These are phyloP conservation scores for Ogataea paraovalis DNA, from an alignment of 805 yeast genomes.

Conservation along the genomic window DNA sequence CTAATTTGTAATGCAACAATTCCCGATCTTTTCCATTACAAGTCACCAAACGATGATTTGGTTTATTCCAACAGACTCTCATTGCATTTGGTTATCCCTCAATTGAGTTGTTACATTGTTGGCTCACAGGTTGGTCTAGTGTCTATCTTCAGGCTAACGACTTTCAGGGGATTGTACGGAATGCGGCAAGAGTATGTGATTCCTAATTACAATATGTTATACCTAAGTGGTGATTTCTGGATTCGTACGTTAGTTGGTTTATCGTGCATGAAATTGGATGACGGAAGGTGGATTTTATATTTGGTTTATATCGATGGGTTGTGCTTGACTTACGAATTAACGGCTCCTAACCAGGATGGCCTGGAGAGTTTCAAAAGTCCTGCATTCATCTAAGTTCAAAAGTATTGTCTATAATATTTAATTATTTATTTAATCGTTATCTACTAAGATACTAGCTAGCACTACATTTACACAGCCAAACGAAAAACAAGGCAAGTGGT, in stretches of 20 bases:
- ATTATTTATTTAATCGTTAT: neutral
- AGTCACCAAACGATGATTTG: slow-evolving; percentile 35
- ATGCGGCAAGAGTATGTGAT: slow-evolving; percentile 44
- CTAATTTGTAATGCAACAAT: slow-evolving; percentile 48
- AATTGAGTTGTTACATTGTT: slow-evolving; percentile 36
- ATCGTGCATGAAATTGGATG: slow-evolving; percentile 9
- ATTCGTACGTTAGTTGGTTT: slow-evolving; percentile 25
- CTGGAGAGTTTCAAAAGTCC: neutral
- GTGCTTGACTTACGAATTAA: slow-evolving; percentile 22
- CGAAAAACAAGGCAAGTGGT: too few relatives aligned
- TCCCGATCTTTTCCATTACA: slow-evolving; percentile 34
- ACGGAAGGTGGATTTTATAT: slow-evolving; percentile 14
- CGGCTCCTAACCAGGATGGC: slow-evolving; percentile 5
- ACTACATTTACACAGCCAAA: too few relatives aligned
- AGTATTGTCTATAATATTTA: neutral
- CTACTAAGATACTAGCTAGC: too few relatives aligned
- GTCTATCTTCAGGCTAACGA: slow-evolving; percentile 38
- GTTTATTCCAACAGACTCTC: slow-evolving; percentile 27
- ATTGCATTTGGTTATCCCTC: slow-evolving; percentile 33
- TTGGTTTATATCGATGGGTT: slow-evolving; percentile 27
- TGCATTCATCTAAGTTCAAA: neutral
- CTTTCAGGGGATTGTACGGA: slow-evolving; percentile 37
- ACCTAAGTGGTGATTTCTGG: slow-evolving; percentile 18
- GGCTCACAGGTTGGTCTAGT: slow-evolving; percentile 44
- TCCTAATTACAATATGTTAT: slow-evolving; percentile 24